A percentile compares a stretch with the other conserved stretches of the same genome.
Evolutionary conservation across 2,329 filamentous ascomycete species (phyloP).

Genomic region (Neonectria punicea): DNA sequence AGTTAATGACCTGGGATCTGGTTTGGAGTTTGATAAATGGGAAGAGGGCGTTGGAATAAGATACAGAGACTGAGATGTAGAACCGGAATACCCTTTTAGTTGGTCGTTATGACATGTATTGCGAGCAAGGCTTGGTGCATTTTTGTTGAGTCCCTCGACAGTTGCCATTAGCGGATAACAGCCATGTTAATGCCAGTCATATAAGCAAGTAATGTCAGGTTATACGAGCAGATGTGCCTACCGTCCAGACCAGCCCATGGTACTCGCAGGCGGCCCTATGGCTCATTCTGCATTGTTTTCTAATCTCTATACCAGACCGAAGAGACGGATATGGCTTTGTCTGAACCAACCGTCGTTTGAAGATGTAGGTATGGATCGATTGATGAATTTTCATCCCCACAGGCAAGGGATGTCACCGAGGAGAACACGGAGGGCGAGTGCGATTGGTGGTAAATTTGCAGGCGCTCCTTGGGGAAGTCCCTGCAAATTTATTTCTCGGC

Average conservation of each 20-base stretch:
- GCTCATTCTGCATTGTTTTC: no score
- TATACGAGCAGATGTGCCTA: neutral
- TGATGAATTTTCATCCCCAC: neutral
- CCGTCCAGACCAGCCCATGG: neutral
- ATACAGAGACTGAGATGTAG: neutral
- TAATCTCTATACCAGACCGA: no score
- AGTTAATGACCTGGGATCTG: slow-evolving; percentile 7
- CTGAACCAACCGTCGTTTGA: neutral
- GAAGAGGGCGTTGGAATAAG: slow-evolving; percentile 5
- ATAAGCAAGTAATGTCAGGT: neutral
- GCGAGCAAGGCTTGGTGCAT: neutral
- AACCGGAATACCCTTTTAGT: slow-evolving; percentile 7
- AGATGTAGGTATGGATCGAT: neutral
- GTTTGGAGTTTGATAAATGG: slow-evolving; percentile 6
- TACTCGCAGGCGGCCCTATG: no score
- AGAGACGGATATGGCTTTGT: neutral
- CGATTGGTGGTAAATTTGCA: neutral
- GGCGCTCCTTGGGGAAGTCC: neutral
- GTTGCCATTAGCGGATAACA: neutral
- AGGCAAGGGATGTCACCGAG: neutral
- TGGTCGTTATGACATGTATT: neutral
- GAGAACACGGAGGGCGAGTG: neutral
- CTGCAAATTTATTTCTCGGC: neutral
- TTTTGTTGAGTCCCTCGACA: neutral
- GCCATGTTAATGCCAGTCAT: neutral